Evolutionary conservation across 2,329 filamentous ascomycete genomes (phyloP).

Genomic region (Cercospora sp.): DNA sequence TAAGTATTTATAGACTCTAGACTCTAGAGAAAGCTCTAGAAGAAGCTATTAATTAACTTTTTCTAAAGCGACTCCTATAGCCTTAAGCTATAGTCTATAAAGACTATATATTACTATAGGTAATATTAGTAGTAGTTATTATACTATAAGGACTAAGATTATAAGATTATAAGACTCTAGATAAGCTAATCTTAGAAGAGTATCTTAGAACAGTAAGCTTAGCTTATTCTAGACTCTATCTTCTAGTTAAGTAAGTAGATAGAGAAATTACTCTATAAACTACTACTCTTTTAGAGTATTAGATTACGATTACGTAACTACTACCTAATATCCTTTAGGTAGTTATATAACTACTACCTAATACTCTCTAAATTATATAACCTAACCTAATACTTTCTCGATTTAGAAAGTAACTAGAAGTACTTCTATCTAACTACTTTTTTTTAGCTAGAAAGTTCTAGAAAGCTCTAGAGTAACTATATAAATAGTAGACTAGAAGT

Average conservation of each 20-base stretch:
- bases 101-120: background rate
- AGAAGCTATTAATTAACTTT: background rate
- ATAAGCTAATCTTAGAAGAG: background rate
- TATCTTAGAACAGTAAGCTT: background rate
- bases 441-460: background rate
- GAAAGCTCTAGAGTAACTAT: background rate
- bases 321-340: background rate
- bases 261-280: background rate
- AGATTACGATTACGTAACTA: background rate
- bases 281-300: background rate
- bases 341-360: too few species aligned
- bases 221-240: background rate
- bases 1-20: background rate
- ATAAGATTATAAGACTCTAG: background rate
- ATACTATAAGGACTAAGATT: background rate
- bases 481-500: background rate
- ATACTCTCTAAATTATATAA: background rate
- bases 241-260: background rate
- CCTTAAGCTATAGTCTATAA: background rate
- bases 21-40: background rate
- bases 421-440: too few species aligned
- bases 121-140: background rate
- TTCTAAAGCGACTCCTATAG: background rate
- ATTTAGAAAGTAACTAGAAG: too few species aligned
- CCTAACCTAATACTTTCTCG: background rate